phyloP scores from a whole-genome alignment of 352 stramenopile genomes.

The Peronospora destructor region DNA sequence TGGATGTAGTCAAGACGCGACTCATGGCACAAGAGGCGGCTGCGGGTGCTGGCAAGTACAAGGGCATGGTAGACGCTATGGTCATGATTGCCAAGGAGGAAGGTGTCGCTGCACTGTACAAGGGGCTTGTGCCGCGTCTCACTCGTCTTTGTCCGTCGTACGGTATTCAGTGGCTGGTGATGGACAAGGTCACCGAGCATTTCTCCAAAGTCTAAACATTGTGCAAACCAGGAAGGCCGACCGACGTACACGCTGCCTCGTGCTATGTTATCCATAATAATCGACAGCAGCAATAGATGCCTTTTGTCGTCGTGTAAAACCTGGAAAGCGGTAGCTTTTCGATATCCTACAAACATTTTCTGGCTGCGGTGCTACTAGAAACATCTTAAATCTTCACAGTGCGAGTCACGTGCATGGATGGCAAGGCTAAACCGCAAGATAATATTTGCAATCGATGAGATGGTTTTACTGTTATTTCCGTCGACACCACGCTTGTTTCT shows the following conservation, averaged over 20 bases:
- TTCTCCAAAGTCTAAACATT: slow-evolving; percentile 46
- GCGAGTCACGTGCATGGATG: not conserved
- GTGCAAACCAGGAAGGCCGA: slow-evolving; percentile 4
- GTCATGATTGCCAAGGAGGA: slow-evolving; percentile 92
- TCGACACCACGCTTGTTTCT: slow-evolving; percentile 26
- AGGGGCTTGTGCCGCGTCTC: slow-evolving; percentile 93
- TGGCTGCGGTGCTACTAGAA: slow-evolving; percentile 18
- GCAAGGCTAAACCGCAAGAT: not conserved
- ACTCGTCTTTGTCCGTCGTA: slow-evolving; percentile 85
- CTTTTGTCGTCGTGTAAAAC: slow-evolving; percentile 10
- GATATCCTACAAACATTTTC: slow-evolving; percentile 13
- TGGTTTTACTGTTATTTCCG: slow-evolving; percentile 33
- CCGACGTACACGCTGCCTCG: slow-evolving; percentile 4
- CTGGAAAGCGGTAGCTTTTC: slow-evolving; percentile 5
- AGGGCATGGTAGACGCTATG: slow-evolving; percentile 87
- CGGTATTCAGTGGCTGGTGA: slow-evolving; percentile 84
- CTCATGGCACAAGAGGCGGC: slow-evolving; percentile 88
- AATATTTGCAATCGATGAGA: slow-evolving; percentile 14
- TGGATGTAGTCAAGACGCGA: slow-evolving; percentile 97
- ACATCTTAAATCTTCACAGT: slow-evolving; percentile 3
- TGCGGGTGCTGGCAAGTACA: slow-evolving; percentile 90
- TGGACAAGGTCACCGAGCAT: slow-evolving; percentile 74
- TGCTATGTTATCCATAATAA: slow-evolving; percentile 1
- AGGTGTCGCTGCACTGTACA: slow-evolving; percentile 92
- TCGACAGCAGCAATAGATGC: slow-evolving; percentile 23